Conservation (phyloP, 2,329 filamentous ascomycete genomes). For the Aspergillus aculeatinus region DNA sequence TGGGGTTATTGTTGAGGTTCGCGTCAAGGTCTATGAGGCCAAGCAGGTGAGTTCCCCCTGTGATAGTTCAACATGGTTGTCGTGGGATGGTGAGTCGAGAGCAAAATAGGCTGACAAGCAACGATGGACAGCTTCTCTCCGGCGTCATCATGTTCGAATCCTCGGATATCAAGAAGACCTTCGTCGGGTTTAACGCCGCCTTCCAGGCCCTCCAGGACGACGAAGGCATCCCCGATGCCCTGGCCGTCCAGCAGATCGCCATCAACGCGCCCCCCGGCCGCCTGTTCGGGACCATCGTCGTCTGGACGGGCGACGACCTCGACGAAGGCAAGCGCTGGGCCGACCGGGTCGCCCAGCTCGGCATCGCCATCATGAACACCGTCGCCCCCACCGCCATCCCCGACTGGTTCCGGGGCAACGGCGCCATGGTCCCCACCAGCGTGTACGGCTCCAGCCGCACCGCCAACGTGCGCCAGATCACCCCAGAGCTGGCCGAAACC, state of each 20-base stretch:
- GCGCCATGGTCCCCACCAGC: neutral
- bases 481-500: conserved; percentile 6
- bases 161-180: conserved; percentile 7
- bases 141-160: conserved; percentile 20
- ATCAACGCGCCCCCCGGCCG: conserved; percentile 16
- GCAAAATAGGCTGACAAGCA: no score
- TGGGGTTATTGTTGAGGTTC: conserved; percentile 22
- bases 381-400: conserved; percentile 15
- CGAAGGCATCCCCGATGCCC: conserved; percentile 7
- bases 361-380: conserved; percentile 15
- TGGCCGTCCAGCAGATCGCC: conserved; percentile 16
- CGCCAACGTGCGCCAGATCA: conserved; percentile 10
- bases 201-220: conserved; percentile 11
- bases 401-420: conserved; percentile 8
- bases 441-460: conserved; percentile 11
- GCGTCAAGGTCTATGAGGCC: conserved; percentile 17
- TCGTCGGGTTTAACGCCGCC: conserved; percentile 14
- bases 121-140: conserved; percentile 16
- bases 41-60: conserved; percentile 2
- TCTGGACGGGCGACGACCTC: conserved; percentile 15
- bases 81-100: no score
- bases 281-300: conserved; percentile 11
- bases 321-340: conserved; percentile 17
- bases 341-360: conserved; percentile 15
- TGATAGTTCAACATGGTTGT: no score